Conservation (phyloP, 2,329 filamentous ascomycete genomes). For the Sporothrix inflata region DNA sequence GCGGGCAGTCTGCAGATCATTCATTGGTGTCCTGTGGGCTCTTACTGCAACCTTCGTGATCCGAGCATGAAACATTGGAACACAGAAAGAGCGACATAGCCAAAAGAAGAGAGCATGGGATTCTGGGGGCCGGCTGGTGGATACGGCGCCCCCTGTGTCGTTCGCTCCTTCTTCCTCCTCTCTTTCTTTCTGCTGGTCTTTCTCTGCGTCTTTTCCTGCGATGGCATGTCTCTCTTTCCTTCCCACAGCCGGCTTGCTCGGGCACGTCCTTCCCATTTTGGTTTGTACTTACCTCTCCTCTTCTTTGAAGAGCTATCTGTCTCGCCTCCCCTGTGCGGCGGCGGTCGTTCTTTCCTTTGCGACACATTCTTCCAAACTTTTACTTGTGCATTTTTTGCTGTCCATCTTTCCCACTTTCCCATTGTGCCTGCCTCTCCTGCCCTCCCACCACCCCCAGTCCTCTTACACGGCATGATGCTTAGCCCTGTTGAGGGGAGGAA, state of each 20-base stretch:
- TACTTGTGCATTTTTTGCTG: slow-evolving; percentile 5
- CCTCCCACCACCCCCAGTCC: neutral
- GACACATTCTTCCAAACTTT: neutral
- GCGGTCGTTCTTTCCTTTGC: neutral
- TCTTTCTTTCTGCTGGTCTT: neutral
- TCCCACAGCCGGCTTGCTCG: neutral
- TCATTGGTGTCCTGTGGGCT: neutral
- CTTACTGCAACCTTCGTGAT: neutral
- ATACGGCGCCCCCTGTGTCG: neutral
- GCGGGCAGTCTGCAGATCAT: slow-evolving; percentile 6
- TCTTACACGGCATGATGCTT: slow-evolving; percentile 19
- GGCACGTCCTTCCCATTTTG: neutral
- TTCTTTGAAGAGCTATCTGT: neutral
- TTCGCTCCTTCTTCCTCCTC: slow-evolving; percentile 1
- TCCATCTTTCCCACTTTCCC: neutral
- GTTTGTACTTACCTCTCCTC: neutral
- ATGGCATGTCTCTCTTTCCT: neutral
- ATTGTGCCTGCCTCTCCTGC: neutral
- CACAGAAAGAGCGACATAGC: neutral
- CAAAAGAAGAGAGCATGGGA: neutral
- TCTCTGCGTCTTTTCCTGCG: neutral
- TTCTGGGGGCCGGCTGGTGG: slow-evolving; percentile 15
- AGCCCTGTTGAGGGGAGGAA: neutral
- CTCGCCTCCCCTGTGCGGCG: neutral
- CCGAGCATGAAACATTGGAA: neutral